Evolutionary conservation across 2,329 filamentous ascomycete genomes (phyloP), one percentile per base, ranked within the genome.

Genomic region (Elsinoe australis): DNA sequence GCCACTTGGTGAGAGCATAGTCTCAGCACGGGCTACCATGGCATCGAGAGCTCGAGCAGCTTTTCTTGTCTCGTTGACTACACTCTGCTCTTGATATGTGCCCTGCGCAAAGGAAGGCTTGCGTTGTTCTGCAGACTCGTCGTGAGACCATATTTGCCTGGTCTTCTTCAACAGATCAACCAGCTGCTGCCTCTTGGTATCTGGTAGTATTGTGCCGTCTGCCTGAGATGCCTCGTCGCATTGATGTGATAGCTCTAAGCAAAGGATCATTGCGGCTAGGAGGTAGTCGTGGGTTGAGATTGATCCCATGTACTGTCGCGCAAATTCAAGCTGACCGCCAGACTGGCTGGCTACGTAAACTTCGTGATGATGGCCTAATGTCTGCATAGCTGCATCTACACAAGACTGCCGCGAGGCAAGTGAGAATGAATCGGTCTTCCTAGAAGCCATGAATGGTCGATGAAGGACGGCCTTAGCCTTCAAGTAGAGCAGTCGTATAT

Each of bases 401-500:
- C 73, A 76, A 1, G 64, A 64, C 19, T 59, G 60, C 36, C 71
- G 64, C 3, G 72, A 75, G 36, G 69, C 66, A 0, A 58, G 57
- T 49, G 67, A 69, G 15, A 42, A 35, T 6, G 51, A 26, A 56
- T 63, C 39, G 4, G 47, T 32, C 7, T 19, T 36, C 8, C 29
- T 41, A 5, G 41, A 21, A 33, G 59, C 61, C 53, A 79, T 67
- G 53, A 72, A 76, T 21, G 69, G 70, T 12, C 75, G 67, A 55
- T 79, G 75, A n/a, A 80, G 57, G 1, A 77, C 69, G 24, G 72
- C 69, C 41, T 70, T 69, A 6, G 71, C 63, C 55, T 75, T 75
- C 36, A 72, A 69, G 54, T 72, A 74, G 4, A 75, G 60, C 3
- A 78, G 58, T 14, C 76, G 69, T 17, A 79, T 57, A 32, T 71